A percentile compares a stretch with the other conserved stretches of the same genome.
phyloP scores from a whole-genome alignment of 345 rosid species.

The Eutrema japonicum region DNA sequence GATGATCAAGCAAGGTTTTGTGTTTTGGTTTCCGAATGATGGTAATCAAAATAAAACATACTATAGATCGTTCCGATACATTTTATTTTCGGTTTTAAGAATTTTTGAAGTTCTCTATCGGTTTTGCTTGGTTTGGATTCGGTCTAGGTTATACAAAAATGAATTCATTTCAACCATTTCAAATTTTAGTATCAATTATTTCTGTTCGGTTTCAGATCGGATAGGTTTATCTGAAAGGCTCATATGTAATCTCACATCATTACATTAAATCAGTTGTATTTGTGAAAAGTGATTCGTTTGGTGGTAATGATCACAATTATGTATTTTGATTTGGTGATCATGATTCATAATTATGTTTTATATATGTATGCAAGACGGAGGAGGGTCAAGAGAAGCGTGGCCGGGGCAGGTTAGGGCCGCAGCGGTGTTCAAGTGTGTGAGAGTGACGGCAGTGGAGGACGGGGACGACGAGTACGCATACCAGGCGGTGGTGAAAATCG shows the following conservation, averaged over 20 bases:
- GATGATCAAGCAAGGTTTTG: background rate
- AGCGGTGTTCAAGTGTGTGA: constrained; percentile 93
- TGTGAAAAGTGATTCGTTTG: constrained; percentile 7
- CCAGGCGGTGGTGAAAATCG: constrained; percentile 87
- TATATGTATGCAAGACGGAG: constrained; percentile 49
- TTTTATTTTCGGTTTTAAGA: background rate
- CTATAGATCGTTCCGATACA: background rate
- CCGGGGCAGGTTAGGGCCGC: constrained; percentile 87
- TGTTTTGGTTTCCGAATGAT: background rate
- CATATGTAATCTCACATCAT: background rate
- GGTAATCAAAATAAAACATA: background rate
- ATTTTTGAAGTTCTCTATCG: background rate
- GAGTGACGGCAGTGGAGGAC: constrained; percentile 89
- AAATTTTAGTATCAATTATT: background rate
- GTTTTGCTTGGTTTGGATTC: background rate
- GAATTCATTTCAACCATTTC: background rate
- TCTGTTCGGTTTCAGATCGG: too few relatives aligned
- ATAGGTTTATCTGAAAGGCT: background rate
- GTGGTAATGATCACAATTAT: background rate
- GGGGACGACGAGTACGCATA: constrained; percentile 93
- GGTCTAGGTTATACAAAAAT: background rate
- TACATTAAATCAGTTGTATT: background rate
- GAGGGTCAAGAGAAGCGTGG: constrained; percentile 59
- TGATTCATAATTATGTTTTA: background rate
- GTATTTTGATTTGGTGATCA: background rate